Evolutionary conservation across 371 early-diverging fungal genomes (phyloP).

Genomic region (Chytridiales sp.): DNA sequence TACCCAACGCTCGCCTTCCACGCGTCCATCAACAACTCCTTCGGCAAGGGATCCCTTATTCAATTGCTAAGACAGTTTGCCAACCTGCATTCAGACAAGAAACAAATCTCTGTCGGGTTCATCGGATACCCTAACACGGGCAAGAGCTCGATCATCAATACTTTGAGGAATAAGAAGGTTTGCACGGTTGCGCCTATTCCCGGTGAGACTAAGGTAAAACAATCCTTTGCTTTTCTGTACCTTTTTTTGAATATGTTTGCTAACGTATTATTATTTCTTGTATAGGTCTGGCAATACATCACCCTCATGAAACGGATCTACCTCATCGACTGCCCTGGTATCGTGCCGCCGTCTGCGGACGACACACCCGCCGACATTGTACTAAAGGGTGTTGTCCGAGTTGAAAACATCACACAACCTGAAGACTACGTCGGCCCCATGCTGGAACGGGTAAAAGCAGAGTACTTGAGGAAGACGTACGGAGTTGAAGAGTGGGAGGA

Average conservation of each 20-base stretch:
- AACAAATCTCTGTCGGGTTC: conserved; percentile 97
- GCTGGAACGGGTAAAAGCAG: conserved; percentile 80
- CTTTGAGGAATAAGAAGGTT: conserved; percentile 93
- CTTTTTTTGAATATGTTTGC: neutral
- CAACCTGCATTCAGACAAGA: conserved; percentile 92
- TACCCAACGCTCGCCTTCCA: conserved; percentile 99
- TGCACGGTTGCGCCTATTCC: conserved; percentile 99
- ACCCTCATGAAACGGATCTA: conserved; percentile 98
- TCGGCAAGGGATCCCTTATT: conserved; percentile 98
- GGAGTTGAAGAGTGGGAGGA: conserved; percentile 82
- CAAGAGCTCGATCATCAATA: conserved; percentile 98
- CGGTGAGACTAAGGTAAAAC: conserved; percentile 92
- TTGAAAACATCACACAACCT: conserved; percentile 92
- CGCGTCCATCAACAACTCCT: conserved; percentile 95
- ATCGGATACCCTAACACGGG: conserved; percentile 98
- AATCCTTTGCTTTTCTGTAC: neutral
- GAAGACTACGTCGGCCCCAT: conserved; percentile 93
- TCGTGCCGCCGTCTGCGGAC: conserved; percentile 86
- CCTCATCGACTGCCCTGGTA: conserved; percentile 99
- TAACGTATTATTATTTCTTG: neutral
- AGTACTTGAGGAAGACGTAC: conserved; percentile 90
- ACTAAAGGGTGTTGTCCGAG: conserved; percentile 96
- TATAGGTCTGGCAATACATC: conserved; percentile 97
- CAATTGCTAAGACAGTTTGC: conserved; percentile 97
- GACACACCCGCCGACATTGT: conserved; percentile 95